Evolutionary conservation across 257 asterid species (phyloP).

Genomic region (Nicotiana paniculata): DNA sequence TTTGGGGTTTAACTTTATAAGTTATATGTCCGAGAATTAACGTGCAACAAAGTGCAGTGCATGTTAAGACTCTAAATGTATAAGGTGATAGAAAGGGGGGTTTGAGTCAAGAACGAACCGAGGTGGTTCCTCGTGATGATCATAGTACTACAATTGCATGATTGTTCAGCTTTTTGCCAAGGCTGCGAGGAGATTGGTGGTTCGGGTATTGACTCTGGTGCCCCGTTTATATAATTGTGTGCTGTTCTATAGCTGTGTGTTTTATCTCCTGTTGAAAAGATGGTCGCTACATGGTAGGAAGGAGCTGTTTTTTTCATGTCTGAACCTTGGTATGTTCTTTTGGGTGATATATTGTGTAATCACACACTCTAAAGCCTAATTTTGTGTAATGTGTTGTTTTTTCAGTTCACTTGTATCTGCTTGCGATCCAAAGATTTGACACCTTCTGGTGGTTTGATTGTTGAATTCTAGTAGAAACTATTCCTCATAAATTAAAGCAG

Average conservation of each 20-base stretch:
- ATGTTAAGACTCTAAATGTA: background rate
- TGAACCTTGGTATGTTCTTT: background rate
- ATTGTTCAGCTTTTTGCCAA: background rate
- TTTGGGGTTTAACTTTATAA: background rate
- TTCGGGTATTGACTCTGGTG: constrained; percentile 87
- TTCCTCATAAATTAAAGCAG: no score
- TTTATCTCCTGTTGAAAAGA: background rate
- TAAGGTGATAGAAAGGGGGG: constrained; percentile 8
- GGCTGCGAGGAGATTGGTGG: constrained; percentile 36
- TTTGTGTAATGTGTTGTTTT: background rate
- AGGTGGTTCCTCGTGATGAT: constrained; percentile 20
- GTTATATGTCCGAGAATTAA: background rate
- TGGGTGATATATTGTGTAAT: background rate
- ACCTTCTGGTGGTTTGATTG: no score
- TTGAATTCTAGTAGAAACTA: no score
- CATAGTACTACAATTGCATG: background rate
- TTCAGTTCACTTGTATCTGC: background rate
- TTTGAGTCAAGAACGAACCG: constrained; percentile 91
- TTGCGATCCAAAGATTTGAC: background rate
- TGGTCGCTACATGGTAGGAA: background rate
- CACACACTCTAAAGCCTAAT: background rate
- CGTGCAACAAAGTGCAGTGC: background rate
- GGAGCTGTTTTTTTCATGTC: background rate
- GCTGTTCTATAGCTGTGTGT: constrained; percentile 14
- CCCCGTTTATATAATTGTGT: background rate